Evolutionary conservation across 768 basidiomycete genomes (phyloP), one percentile per base, ranked within the genome.

Genomic region (Paxillus ammoniavirescens): DNA sequence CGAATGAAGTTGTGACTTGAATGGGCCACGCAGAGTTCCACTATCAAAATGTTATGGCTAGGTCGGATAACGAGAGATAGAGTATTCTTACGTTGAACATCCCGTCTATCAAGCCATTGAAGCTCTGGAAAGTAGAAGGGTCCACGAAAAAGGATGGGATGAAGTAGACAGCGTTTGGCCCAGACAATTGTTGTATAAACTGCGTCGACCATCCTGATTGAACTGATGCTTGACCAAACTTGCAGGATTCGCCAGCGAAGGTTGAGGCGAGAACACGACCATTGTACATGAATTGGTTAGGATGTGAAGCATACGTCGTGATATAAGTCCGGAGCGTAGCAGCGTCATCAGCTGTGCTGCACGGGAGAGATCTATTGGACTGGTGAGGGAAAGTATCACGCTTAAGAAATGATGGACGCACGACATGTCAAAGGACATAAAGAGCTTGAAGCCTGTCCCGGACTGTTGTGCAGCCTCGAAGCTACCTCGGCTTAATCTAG

Each of bases 21-120:
- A 77, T 77, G 3, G 91, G 89, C 91, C 91, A 93, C 36, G 76
- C 91, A 26, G 80, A 79, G 65, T 93, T 89, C 87, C 87, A 93
- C 82, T 87, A 44, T n/a, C 28, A 54, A 17, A 36, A 45, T 26
- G 10, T 54, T 54, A 64, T 47, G 58, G 54, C 18, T 41, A 13
- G 45, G 52, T 53, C 36, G 62, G 54, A 53, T n/a, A 48, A 14
- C 52, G 49, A 21, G 18, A 49, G 8, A 55, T n/a, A 28, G 47
- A 15, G 48, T 55, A 21, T 14, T 62, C 77, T 49, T 62, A 86
- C 86, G 54, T 80, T 82, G 61, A 84, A 84, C 50, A 75, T 76
- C 17, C 87, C 87, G 58, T 83, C 70, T 63, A 85, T 77, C 30
- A 82, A 72, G 36, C 70, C 71, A 9, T 53, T 53, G 55, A 80